Evolutionary conservation across 75 land plant genomes (phyloP).

Genomic region (Larix kaempferi): DNA sequence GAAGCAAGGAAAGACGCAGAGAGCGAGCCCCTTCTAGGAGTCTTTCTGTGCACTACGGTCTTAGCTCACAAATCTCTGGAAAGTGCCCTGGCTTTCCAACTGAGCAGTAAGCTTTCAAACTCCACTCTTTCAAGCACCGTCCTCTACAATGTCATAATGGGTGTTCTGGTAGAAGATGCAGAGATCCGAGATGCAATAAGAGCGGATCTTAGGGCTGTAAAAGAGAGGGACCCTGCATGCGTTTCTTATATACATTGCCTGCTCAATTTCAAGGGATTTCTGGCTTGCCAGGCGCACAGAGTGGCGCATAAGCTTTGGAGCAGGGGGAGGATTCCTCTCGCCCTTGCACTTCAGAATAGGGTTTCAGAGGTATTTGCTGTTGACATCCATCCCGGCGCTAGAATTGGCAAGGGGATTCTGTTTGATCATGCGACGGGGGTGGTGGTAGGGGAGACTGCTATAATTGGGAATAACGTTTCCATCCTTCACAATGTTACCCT

Average conservation of each 20-base stretch:
- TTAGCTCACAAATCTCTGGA: conserved; percentile 59
- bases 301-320: conserved; percentile 17
- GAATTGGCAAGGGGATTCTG: conserved; percentile 16
- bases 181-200: conserved; percentile 37
- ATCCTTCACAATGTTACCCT: conserved; percentile 69
- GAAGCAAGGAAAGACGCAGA: conserved; percentile 21
- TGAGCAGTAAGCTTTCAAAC: conserved; percentile 51
- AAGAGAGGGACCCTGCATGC: conserved; percentile 65
- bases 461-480: conserved; percentile 63
- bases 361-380: conserved; percentile 33
- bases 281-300: conserved; percentile 46
- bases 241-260: conserved; percentile 53
- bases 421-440: conserved; percentile 40
- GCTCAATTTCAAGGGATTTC: conserved; percentile 69
- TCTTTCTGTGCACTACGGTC: conserved; percentile 44
- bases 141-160: conserved; percentile 24
- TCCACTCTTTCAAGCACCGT: conserved; percentile 34
- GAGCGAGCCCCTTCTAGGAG: conserved; percentile 57
- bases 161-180: conserved; percentile 31
- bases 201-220: conserved; percentile 49
- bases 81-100: conserved; percentile 50
- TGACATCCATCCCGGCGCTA: conserved; percentile 45
- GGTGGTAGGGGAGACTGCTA: conserved; percentile 38
- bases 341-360: conserved; percentile 27
- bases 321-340: conserved; percentile 18